A percentile compares a stretch with the other conserved stretches of the same genome.
Conservation (phyloP, 2,329 filamentous ascomycete species). For the Claviceps sp. region DNA sequence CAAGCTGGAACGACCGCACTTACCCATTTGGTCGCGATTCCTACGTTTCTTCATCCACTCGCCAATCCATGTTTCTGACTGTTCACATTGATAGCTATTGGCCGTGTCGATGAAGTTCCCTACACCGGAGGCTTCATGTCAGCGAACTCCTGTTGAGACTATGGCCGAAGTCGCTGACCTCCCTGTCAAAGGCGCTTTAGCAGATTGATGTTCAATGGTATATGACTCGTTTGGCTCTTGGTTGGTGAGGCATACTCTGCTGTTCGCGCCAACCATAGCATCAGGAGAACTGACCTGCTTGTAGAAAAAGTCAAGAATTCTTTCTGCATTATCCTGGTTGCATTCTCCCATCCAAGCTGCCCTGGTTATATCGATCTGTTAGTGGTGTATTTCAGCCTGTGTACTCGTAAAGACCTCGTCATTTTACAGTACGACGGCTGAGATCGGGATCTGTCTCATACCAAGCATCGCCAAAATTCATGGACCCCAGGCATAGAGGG, state of each 20-base stretch:
- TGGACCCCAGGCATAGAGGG: constrained; percentile 50
- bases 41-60: constrained; percentile 55
- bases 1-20: not conserved
- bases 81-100: constrained; percentile 52
- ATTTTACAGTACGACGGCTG: not conserved
- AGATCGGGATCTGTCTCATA: constrained; percentile 7
- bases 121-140: not conserved
- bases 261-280: not conserved
- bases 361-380: constrained; percentile 20
- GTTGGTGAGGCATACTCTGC: not conserved
- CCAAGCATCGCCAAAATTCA: constrained; percentile 51
- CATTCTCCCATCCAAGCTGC: constrained; percentile 48
- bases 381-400: not conserved
- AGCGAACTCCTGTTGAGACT: not conserved
- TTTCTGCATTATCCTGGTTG: constrained; percentile 46
- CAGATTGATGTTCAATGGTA: not conserved
- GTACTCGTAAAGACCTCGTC: not conserved
- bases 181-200: constrained; percentile 10
- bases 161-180: constrained; percentile 9
- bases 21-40: constrained; percentile 52
- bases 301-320: constrained; percentile 53
- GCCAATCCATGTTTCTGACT: constrained; percentile 54
- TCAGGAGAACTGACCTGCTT: constrained; percentile 28
- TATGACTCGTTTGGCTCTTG: not conserved
- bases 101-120: constrained; percentile 66